Evolutionary conservation across 129 eudicot genomes (phyloP).

Genomic region (Chrysanthemum lavandulifolium): DNA sequence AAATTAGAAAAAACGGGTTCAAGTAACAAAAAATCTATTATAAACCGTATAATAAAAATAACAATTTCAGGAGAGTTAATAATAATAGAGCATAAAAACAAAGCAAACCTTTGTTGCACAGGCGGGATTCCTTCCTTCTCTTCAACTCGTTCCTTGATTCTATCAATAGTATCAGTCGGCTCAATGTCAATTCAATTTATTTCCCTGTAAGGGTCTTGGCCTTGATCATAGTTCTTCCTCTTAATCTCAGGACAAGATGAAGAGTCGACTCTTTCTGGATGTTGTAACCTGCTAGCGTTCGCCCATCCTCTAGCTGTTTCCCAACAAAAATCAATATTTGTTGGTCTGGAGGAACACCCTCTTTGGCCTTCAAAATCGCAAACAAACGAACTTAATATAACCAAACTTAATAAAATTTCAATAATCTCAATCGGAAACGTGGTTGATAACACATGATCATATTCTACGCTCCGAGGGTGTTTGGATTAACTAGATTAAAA

Average conservation of each 20-base stretch:
- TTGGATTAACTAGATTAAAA: no score
- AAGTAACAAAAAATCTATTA: no score
- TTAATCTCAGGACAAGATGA: slow-evolving; percentile 80
- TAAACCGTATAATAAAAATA: no score
- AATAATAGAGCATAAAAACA: background rate
- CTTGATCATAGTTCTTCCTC: slow-evolving; percentile 97
- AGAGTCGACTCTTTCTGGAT: slow-evolving; percentile 95
- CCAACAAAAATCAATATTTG: slow-evolving; percentile 94
- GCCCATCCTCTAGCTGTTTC: slow-evolving; percentile 89
- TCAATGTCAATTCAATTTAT: slow-evolving; percentile 91
- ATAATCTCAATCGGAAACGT: background rate
- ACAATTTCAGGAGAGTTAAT: background rate
- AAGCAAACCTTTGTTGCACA: slow-evolving; percentile 72
- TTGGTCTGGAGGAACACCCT: slow-evolving; percentile 82
- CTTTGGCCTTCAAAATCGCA: slow-evolving; percentile 58
- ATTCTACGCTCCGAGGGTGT: no score
- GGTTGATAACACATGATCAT: background rate
- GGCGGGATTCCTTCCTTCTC: slow-evolving; percentile 98
- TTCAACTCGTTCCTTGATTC: slow-evolving; percentile 91
- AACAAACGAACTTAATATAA: background rate
- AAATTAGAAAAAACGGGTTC: no score
- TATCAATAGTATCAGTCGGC: slow-evolving; percentile 82
- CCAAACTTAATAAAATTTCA: background rate
- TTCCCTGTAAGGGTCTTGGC: slow-evolving; percentile 92
- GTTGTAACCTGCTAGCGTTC: slow-evolving; percentile 88